Evolutionary conservation across 2,329 filamentous ascomycete genomes (phyloP), one percentile per base, ranked within the genome.

Genomic region (Talaromyces sp.): DNA sequence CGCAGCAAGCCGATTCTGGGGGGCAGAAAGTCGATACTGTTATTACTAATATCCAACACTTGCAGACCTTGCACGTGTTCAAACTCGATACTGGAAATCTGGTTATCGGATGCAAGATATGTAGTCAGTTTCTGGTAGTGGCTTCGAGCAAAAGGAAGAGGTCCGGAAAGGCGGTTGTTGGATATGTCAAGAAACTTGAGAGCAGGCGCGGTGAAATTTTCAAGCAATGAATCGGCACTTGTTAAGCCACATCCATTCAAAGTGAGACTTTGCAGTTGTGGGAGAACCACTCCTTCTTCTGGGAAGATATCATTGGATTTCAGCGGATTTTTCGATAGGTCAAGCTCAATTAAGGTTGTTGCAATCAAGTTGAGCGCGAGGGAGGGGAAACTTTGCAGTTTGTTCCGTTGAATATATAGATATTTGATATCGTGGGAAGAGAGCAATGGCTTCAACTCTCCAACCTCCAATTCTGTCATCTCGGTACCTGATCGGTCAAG

Each of bases 1-100:
- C 88, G 87, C 0, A 96, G 80, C 12, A 96, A 79, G 0, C 94
- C 94, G 10, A 98, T 82, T 7, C 88, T 86, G 0, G 93, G 89
- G 63, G 95, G 91, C 14, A 98, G 79, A 54, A 86, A 85, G n/a
- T 85, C 85, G 65, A 98, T 91, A 57, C 94, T 89, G 70, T 98
- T 98, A 74, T 92, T 93, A 66, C 86, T 87, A 8, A 92, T 86
- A 72, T 96, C 91, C 2, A 96, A 85, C 5, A 89, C 84, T 65
- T 86, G 86, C 61, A 97, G 73, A 0, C 94, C 93, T 57, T 83
- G 82, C 42, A 97, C 86, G 9, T 87, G 81, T 9, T 92, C 88
- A 0, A 91, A 88, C 1, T 89, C 85, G 16, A 96, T 82, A 14
- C 89, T 87, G 5, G 83, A 81, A 56, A 97, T 83, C 65, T 88